Percentiles rank a stretch among this genome's conserved stretches.
phyloP scores from a whole-genome alignment of 352 stramenopile species.

The Phytophthora pluvialis region DNA sequence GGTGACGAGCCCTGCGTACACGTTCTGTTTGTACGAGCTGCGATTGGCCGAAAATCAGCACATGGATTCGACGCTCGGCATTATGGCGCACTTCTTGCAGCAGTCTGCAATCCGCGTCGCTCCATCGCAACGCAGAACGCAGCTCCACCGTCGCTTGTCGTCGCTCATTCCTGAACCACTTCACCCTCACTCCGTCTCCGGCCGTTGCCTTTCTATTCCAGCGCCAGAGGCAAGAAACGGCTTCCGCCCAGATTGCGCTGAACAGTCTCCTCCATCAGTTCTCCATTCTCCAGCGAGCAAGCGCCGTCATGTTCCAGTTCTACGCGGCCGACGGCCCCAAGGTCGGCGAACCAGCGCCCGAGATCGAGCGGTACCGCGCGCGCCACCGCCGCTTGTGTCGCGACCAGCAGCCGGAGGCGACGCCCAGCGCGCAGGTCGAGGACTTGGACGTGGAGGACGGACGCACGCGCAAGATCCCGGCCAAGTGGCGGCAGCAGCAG shows the following conservation, averaged over 20 bases:
- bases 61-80: background rate
- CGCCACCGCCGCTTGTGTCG: slow-evolving; percentile 45
- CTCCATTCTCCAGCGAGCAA: background rate
- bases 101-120: background rate
- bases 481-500: slow-evolving; percentile 37
- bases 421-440: slow-evolving; percentile 19
- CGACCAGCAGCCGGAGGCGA: slow-evolving; percentile 17
- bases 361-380: slow-evolving; percentile 54
- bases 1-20: background rate
- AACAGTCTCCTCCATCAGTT: slow-evolving; percentile 19
- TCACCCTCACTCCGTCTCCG: background rate
- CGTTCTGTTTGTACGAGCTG: background rate
- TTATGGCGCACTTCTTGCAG: background rate
- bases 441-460: slow-evolving; percentile 41
- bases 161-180: slow-evolving; percentile 1
- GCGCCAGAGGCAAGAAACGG: slow-evolving; percentile 26
- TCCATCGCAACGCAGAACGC: slow-evolving; percentile 7
- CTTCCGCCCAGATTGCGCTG: slow-evolving; percentile 20
- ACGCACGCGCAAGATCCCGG: slow-evolving; percentile 49
- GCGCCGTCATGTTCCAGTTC: slow-evolving; percentile 38
- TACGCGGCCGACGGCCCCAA: slow-evolving; percentile 15
- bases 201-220: slow-evolving; percentile 13
- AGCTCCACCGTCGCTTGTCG: too few relatives aligned
- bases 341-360: slow-evolving; percentile 23
- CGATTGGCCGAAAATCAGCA: background rate